phyloP scores from a whole-genome alignment of 2,329 filamentous ascomycete genomes.

The Colletotrichum trifolii region DNA sequence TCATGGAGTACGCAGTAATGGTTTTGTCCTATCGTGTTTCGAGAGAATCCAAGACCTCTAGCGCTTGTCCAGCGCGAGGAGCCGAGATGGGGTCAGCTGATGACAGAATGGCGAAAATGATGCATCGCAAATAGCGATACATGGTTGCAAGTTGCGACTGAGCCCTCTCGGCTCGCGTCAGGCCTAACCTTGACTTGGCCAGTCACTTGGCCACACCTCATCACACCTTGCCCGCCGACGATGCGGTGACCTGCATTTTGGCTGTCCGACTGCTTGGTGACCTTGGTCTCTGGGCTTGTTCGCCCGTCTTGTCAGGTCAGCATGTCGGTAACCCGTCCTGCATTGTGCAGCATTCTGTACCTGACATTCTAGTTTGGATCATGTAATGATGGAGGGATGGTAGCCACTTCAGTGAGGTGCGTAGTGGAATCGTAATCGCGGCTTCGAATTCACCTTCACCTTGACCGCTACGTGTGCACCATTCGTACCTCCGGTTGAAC shows the following conservation, averaged over 20 bases:
- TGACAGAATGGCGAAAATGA: conserved; percentile 35
- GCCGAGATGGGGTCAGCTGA: conserved; percentile 32
- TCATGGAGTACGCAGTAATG: no score
- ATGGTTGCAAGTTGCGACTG: not conserved
- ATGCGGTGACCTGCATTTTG: conserved; percentile 4
- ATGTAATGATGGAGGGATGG: conserved; percentile 32
- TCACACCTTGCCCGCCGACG: not conserved
- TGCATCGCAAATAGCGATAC: conserved; percentile 19
- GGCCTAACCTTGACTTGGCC: conserved; percentile 17
- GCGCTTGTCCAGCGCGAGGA: not conserved
- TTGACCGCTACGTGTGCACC: conserved; percentile 19
- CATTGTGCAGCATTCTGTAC: conserved; percentile 25
- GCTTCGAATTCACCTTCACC: conserved; percentile 30
- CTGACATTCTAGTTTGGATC: conserved; percentile 34
- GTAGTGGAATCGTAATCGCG: conserved; percentile 28
- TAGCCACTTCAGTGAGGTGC: not conserved
- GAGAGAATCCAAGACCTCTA: no score
- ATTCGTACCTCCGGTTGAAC: not conserved
- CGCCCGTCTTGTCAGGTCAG: conserved; percentile 1
- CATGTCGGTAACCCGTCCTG: conserved; percentile 2
- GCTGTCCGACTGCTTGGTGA: conserved; percentile 2
- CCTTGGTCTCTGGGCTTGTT: conserved; percentile 11
- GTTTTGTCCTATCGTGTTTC: no score
- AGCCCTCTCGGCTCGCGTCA: conserved; percentile 21
- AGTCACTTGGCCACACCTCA: conserved; percentile 31